Evolutionary conservation across 306 rosid genomes (phyloP), one percentile per base, ranked within the genome.

Genomic region (Glycine tomentella): DNA sequence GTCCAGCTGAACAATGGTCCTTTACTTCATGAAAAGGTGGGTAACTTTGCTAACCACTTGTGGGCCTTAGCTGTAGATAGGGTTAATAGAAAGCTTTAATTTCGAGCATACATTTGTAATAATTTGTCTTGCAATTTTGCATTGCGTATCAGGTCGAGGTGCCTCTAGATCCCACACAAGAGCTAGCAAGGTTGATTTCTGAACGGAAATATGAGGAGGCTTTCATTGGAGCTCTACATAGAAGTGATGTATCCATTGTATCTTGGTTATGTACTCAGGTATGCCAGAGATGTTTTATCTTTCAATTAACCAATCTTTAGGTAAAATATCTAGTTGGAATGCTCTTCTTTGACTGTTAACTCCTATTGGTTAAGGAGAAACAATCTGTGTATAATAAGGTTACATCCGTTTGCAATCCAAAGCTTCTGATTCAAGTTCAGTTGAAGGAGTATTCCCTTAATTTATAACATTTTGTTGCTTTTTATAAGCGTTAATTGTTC

Each of bases 221-320:
- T 15, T 96, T 96, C 90, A 87, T 91, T 0, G 76, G 57, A 34
- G 98, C 99, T 75, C 85, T 96, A 67, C 98, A 96, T 49, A 91
- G 97, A 90, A 92, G 95, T 82, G 99, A 96, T 58, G 97, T 93
- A 70, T 79, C 87, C 65, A 92, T 96, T 68, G 99, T 96, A 53
- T 96, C 99, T 17, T 96, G 99, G 99, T 79, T 96, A 49, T 96
- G 99, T 78, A 83, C 90, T 80, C 99, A 93, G 98, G 98, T 96
- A 88, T 75, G 85, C 25, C 25, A 34, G 10, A 69, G 7, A 66
- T 4, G 44, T 38, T 38, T 38, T 38, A 38, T 38, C 75, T 74
- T 5, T 52, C 61, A 80, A 14, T 53, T 20, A 31, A 65, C 16
- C 50, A 46, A 33, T 17, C 57, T 46, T 56, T 42, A 55, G 49